Conservation (phyloP, 2,329 filamentous ascomycete species). For the Phyllosticta citriasiana region DNA sequence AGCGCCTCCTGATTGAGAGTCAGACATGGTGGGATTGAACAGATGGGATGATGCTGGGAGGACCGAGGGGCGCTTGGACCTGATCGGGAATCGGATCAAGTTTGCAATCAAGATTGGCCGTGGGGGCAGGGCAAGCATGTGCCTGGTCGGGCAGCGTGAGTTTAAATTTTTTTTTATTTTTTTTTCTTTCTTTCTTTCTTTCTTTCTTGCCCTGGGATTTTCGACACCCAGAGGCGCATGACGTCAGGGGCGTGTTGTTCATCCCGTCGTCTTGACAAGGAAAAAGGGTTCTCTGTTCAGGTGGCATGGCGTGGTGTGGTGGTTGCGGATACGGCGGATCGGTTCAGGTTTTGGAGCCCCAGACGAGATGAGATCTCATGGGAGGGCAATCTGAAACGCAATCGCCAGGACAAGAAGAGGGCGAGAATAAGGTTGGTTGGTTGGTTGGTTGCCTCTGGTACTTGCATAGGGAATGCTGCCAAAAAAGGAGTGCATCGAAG, state of each 20-base stretch:
- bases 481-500: neutral
- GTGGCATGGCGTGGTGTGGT: neutral
- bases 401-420: neutral
- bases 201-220: too few species aligned
- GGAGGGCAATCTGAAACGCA: neutral
- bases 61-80: neutral
- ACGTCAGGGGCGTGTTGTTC: neutral
- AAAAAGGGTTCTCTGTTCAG: too few species aligned
- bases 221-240: too few species aligned
- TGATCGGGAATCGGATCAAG: neutral
- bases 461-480: too few species aligned
- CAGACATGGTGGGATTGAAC: neutral
- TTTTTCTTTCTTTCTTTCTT: too few species aligned
- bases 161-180: neutral
- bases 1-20: neutral
- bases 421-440: neutral
- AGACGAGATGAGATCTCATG: neutral
- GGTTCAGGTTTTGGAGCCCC: too few species aligned
- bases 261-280: neutral
- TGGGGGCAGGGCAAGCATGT: neutral
- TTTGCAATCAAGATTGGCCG: neutral
- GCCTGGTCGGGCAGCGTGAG: neutral
- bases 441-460: too few species aligned
- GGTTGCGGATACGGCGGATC: neutral
- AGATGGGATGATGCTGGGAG: neutral